phyloP scores from a whole-genome alignment of 2,329 filamentous ascomycete species.

The Verticillium zaregamsianum region DNA sequence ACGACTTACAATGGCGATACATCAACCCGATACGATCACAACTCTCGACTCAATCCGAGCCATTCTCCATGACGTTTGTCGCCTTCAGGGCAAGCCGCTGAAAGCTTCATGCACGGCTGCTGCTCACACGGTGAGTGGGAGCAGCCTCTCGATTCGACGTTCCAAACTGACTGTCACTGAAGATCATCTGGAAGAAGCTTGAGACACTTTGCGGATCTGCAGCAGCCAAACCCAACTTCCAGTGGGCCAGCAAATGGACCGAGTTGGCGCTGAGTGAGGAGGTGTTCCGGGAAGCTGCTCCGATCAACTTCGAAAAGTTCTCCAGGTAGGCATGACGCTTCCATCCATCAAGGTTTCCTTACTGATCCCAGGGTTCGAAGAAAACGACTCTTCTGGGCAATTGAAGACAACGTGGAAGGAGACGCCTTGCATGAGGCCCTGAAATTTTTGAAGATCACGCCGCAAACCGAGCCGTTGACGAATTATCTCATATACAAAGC shows the following conservation, averaged over 20 bases:
- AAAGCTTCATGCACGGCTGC: constrained; percentile 60
- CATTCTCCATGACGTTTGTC: constrained; percentile 31
- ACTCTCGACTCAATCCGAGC: constrained; percentile 9
- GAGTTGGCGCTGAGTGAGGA: neutral
- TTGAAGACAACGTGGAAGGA: constrained; percentile 50
- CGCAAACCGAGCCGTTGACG: constrained; percentile 60
- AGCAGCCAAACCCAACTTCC: neutral
- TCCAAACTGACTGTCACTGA: neutral
- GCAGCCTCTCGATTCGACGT: too few species aligned
- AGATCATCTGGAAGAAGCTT: constrained; percentile 82
- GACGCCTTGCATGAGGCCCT: constrained; percentile 52
- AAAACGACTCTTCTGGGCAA: constrained; percentile 67
- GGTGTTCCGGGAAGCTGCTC: constrained; percentile 62
- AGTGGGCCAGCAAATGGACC: neutral
- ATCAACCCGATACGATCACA: constrained; percentile 22
- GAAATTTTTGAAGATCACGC: constrained; percentile 51
- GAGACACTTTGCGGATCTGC: constrained; percentile 43
- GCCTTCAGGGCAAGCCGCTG: constrained; percentile 42
- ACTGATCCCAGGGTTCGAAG: constrained; percentile 36
- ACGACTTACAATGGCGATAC: constrained; percentile 61
- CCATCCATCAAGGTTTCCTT: neutral
- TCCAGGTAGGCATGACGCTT: constrained; percentile 44
- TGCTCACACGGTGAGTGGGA: constrained; percentile 57
- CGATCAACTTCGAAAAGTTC: constrained; percentile 64
- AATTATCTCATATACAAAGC: constrained; percentile 73